phyloP scores from a whole-genome alignment of 306 rosid genomes.

The Dalbergia cochinchinensis region DNA sequence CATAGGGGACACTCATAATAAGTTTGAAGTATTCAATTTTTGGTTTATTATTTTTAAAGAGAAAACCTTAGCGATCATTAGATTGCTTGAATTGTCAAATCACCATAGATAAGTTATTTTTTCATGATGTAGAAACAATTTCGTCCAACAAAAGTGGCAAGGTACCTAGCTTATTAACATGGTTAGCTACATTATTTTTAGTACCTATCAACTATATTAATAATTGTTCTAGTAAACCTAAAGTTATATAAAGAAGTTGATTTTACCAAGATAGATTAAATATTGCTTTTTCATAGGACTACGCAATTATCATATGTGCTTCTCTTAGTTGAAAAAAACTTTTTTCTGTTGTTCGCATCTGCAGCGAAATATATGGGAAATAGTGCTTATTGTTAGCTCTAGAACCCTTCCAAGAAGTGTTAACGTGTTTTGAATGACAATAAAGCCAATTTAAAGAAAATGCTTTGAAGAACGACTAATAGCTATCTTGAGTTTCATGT shows the following conservation, averaged over 20 bases:
- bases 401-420: no score
- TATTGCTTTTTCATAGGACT: slow-evolving; percentile 91
- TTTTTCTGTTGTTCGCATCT: slow-evolving; percentile 79
- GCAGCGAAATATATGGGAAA: slow-evolving; percentile 15
- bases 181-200: no score
- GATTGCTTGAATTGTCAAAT: background rate
- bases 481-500: no score
- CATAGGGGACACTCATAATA: background rate
- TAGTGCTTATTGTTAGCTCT: no score
- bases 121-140: no score
- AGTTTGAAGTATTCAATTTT: background rate
- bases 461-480: no score
- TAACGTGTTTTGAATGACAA: no score
- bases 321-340: slow-evolving; percentile 90
- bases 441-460: no score
- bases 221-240: no score
- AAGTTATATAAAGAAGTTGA: background rate
- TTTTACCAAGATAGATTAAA: background rate
- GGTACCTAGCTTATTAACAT: no score
- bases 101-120: background rate
- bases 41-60: background rate
- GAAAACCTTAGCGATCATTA: background rate
- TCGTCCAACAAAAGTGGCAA: no score
- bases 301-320: slow-evolving; percentile 71
- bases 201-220: no score